Percentiles rank a stretch among this genome's conserved stretches.
phyloP scores from a whole-genome alignment of 306 rosid species.

The Castanospermum australe region DNA sequence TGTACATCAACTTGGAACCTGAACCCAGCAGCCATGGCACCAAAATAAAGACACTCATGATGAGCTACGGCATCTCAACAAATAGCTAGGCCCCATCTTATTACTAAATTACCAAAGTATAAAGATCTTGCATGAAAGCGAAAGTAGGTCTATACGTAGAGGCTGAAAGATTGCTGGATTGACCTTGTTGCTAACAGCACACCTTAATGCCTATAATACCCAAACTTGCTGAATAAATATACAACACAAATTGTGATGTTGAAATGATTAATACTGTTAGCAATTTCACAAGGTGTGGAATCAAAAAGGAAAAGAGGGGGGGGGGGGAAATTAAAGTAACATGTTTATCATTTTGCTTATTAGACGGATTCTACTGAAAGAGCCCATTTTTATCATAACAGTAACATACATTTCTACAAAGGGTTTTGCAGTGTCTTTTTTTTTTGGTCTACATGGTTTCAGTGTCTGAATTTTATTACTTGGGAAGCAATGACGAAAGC shows the following conservation, averaged over 20 bases:
- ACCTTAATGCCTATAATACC: not conserved
- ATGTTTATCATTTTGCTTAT: not conserved
- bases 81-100: not conserved
- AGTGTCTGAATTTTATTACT: constrained; percentile 2
- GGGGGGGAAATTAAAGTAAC: not conserved
- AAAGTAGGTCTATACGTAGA: not conserved
- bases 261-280: not conserved
- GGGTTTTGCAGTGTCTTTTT: not conserved
- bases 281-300: not conserved
- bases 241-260: not conserved
- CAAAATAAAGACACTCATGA: not conserved
- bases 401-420: not conserved
- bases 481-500: not conserved
- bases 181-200: not conserved
- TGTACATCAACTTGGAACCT: not conserved
- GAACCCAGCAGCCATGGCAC: not conserved
- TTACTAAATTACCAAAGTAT: not conserved
- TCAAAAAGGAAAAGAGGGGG: not conserved
- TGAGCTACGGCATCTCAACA: not conserved
- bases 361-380: not conserved
- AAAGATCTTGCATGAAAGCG: not conserved
- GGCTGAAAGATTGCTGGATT: not conserved
- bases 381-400: not conserved
- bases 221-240: not conserved
- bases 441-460: too few relatives aligned